Percentiles rank a stretch among this genome's conserved stretches.
Evolutionary conservation across 1,284 basidiomycete genomes (phyloP).

Genomic region (Cryptococcus sp.): DNA sequence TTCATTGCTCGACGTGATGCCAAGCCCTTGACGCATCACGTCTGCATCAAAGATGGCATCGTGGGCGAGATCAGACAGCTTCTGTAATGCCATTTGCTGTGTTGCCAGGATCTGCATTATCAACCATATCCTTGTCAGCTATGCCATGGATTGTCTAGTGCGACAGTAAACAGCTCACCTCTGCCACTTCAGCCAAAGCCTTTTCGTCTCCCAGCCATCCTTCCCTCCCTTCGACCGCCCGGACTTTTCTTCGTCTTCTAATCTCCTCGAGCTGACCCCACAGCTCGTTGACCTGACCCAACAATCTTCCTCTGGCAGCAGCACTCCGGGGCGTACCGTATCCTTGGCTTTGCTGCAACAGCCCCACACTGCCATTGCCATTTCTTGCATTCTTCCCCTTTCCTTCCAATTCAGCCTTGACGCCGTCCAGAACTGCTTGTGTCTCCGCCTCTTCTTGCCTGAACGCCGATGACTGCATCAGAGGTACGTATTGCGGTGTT

Average conservation of each 20-base stretch:
- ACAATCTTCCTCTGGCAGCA: slow-evolving; percentile 52
- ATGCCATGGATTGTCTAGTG: too few relatives aligned
- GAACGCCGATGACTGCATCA: slow-evolving; percentile 72
- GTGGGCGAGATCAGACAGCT: slow-evolving; percentile 73
- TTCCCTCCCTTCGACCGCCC: slow-evolving; percentile 52
- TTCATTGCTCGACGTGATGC: slow-evolving; percentile 6
- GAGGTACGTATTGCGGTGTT: slow-evolving; percentile 75
- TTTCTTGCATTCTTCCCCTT: slow-evolving; percentile 39
- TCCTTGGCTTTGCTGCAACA: background rate
- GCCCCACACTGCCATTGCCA: slow-evolving; percentile 12
- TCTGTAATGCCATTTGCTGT: slow-evolving; percentile 76
- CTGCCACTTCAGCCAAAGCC: slow-evolving; percentile 71
- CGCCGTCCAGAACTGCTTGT: slow-evolving; percentile 67
- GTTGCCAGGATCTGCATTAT: slow-evolving; percentile 67
- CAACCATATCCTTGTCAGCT: too few relatives aligned
- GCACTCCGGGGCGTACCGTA: slow-evolving; percentile 13
- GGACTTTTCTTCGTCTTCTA: slow-evolving; percentile 50
- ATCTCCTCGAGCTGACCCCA: slow-evolving; percentile 84
- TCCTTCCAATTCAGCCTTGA: slow-evolving; percentile 70
- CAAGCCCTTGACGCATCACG: slow-evolving; percentile 58
- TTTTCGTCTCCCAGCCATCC: slow-evolving; percentile 86
- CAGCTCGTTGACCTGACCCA: slow-evolving; percentile 72
- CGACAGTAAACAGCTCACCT: slow-evolving; percentile 56
- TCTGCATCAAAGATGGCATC: slow-evolving; percentile 68
- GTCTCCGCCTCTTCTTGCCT: slow-evolving; percentile 79